Percentiles rank a stretch among this genome's conserved stretches.
Evolutionary conservation across 23 red algal species (phyloP).

Genomic region (Cyanidioschyzon merolae): DNA sequence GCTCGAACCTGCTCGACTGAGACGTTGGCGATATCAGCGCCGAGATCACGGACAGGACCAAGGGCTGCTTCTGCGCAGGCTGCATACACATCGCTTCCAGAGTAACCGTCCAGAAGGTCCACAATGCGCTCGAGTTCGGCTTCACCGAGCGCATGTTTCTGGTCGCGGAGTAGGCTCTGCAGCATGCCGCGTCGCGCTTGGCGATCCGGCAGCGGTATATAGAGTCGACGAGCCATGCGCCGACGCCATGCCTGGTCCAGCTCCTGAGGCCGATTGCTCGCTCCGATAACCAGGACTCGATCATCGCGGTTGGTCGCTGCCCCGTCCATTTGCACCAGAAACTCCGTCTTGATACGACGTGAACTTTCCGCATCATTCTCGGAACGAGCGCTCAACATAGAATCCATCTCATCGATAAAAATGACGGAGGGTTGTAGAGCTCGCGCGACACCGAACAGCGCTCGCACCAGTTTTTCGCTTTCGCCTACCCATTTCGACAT

Average conservation of each 20-base stretch:
- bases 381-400: conserved; percentile 42
- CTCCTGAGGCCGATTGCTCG: conserved; percentile 87
- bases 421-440: conserved; percentile 80
- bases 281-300: conserved; percentile 88
- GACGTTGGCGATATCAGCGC: conserved; percentile 39
- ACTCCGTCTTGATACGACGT: conserved; percentile 87
- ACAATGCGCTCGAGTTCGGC: conserved; percentile 33
- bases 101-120: conserved; percentile 52
- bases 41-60: conserved; percentile 66
- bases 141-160: conserved; percentile 38
- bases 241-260: conserved; percentile 82
- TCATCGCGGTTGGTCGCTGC: conserved; percentile 57
- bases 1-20: conserved; percentile 43
- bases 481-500: conserved; percentile 96
- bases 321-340: conserved; percentile 98
- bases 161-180: conserved; percentile 26
- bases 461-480: conserved; percentile 83
- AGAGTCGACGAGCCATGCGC: conserved; percentile 67
- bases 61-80: conserved; percentile 81
- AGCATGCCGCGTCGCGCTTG: conserved; percentile 45
- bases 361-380: conserved; percentile 72
- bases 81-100: conserved; percentile 81
- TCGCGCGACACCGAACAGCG: conserved; percentile 72
- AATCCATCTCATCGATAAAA: conserved; percentile 98
- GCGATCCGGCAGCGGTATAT: conserved; percentile 85